Percentiles rank a stretch among this genome's conserved stretches.
Conservation (phyloP, 1,284 basidiomycete species). For the Cutaneotrichosporon cyanovorans region DNA sequence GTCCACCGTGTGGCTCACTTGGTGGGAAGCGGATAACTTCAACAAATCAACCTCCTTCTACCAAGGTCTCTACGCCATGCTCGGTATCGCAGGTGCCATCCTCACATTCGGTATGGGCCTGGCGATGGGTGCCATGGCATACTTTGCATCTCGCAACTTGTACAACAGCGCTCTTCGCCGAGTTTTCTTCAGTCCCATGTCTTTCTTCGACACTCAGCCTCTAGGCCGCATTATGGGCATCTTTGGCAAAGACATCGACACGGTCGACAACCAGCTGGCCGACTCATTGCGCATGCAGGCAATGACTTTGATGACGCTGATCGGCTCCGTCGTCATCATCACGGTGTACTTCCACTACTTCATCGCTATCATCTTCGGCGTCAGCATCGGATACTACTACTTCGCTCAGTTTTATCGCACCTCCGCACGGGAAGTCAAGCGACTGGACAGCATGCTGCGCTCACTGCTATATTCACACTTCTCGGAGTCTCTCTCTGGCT, state of each 20-base stretch:
- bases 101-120: conserved; percentile 60
- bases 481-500: conserved; percentile 65
- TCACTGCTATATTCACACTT: conserved; percentile 71
- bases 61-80: conserved; percentile 61
- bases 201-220: conserved; percentile 62
- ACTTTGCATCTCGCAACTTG: conserved; percentile 55
- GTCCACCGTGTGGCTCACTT: conserved; percentile 53
- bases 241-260: conserved; percentile 58
- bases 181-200: conserved; percentile 62
- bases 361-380: conserved; percentile 41
- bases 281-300: conserved; percentile 57
- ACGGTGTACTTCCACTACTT: conserved; percentile 66
- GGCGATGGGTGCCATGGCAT: conserved; percentile 54
- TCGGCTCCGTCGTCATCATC: conserved; percentile 59
- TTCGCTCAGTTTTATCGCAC: conserved; percentile 63
- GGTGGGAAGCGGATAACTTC: conserved; percentile 58
- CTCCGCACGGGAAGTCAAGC: conserved; percentile 64
- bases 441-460: conserved; percentile 56
- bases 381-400: conserved; percentile 32
- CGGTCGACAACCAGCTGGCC: conserved; percentile 60
- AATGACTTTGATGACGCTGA: conserved; percentile 29
- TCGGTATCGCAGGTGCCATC: conserved; percentile 52
- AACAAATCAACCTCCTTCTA: conserved; percentile 51
- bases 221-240: conserved; percentile 58
- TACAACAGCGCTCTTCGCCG: conserved; percentile 54